Evolutionary conservation across 441 rosid species (phyloP).

Genomic region (Aleurites moluccanus): DNA sequence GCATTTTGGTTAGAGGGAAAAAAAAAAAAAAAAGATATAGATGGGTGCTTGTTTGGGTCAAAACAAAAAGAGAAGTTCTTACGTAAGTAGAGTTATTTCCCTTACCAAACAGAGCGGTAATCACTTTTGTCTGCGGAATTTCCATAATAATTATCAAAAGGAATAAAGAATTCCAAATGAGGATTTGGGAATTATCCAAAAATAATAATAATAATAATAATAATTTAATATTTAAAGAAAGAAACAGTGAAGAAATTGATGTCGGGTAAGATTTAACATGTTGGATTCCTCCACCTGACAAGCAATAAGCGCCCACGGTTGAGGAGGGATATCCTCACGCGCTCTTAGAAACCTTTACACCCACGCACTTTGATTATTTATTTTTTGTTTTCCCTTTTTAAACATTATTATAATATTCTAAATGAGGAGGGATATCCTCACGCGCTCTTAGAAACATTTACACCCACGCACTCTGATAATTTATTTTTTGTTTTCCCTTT

Average conservation of each 20-base stretch:
- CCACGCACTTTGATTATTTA: no score
- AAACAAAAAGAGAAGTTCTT: not conserved
- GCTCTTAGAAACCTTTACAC: no score
- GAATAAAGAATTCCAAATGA: not conserved
- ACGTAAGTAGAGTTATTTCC: not conserved
- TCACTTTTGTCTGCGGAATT: not conserved
- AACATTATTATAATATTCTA: no score
- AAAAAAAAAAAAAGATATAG: no score
- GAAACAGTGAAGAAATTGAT: not conserved
- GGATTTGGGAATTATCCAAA: not conserved
- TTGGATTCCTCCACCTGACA: conserved; percentile 23
- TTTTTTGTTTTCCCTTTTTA: no score
- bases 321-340: no score
- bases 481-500: no score
- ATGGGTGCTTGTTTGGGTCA: not conserved
- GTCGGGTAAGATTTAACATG: conserved; percentile 2
- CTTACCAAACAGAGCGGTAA: conserved; percentile 5
- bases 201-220: not conserved
- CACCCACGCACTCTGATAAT: no score
- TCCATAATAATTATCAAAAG: not conserved
- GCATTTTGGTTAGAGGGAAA: conserved; percentile 15
- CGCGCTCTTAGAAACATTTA: no score
- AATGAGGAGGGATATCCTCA: no score
- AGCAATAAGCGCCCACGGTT: not conserved
- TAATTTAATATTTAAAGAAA: not conserved